Evolutionary conservation across 2,329 filamentous ascomycete species (phyloP), one percentile per base, ranked within the genome.

Genomic region (Penicillium sp.): DNA sequence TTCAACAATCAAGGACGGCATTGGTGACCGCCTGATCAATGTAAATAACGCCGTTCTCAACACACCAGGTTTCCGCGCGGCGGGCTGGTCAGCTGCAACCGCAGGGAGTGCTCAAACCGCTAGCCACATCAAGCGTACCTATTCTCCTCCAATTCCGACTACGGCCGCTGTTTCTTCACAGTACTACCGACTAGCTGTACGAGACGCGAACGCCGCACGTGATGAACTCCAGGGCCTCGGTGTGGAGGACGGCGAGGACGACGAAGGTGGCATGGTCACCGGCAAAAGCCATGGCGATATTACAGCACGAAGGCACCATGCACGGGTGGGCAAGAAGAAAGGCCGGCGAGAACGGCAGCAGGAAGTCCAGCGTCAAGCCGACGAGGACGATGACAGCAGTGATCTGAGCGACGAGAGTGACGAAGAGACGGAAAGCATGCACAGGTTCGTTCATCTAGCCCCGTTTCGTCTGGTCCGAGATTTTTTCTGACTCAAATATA

Each of bases 341-440:
- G 56, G 66, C 53, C 65, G 67, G 42, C 62, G 64, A 18, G 70
- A 73, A 73, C 76, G 52, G 39, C 73, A 67, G 70, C 78, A 56
- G 72, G 79, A 71, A 36, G 74, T 79, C 21, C 74, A 82, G 48
- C 81, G 80, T 59, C 81, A 82, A 57, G 60, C 62, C 4, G 81
- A 82, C 53, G 83, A 85, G 51, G 83, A 86, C 51, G 84, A 86
- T 38, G 84, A 86, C 62, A 86, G 83, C 66, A 85, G 83, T 64
- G 84, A 86, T 63, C 66, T 86, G 47, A 86, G 82, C 57, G 84
- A 86, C 61, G 83, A 86, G 57, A 86, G 83, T 65, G 84, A 87
- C 42, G 84, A 87, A 8, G 83, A 85, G 42, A 77, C 75, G 3
- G 80, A 84, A 21, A 67, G 65, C 36, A 60, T 60, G 42, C 66